A percentile compares a stretch with the other conserved stretches of the same genome.
phyloP scores from a whole-genome alignment of 345 rosid genomes.

The Carallia brachiata region DNA sequence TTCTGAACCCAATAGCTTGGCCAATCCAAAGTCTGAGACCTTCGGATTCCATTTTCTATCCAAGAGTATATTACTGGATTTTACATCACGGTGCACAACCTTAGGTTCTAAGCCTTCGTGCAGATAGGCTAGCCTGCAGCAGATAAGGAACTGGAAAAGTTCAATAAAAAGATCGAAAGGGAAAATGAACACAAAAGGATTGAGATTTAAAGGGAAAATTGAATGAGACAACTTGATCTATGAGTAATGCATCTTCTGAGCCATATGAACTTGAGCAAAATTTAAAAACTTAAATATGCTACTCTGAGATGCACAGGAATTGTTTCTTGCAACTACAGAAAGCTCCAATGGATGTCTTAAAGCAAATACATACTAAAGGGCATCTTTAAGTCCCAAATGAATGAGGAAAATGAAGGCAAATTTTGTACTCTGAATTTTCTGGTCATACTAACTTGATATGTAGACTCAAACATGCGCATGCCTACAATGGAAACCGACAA shows the following conservation, averaged over 20 bases:
- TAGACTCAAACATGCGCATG: not conserved
- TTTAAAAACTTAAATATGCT: too few relatives aligned
- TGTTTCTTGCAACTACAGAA: too few relatives aligned
- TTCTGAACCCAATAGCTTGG: conserved; percentile 84
- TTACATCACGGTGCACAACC: conserved; percentile 93
- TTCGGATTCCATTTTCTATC: conserved; percentile 81
- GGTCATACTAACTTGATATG: not conserved
- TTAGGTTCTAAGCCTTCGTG: conserved; percentile 97
- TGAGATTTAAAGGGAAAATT: not conserved
- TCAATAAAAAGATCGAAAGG: not conserved
- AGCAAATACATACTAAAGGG: too few relatives aligned
- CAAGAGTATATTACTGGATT: conserved; percentile 86
- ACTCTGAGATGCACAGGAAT: too few relatives aligned
- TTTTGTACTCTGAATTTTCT: too few relatives aligned
- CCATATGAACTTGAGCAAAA: not conserved
- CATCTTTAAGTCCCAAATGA: too few relatives aligned
- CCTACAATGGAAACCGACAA: not conserved
- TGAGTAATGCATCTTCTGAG: not conserved
- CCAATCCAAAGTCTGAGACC: conserved; percentile 91
- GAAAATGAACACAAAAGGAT: not conserved
- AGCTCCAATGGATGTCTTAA: too few relatives aligned
- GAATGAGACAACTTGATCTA: not conserved
- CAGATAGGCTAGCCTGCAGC: conserved; percentile 75
- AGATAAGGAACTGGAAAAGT: conserved; percentile 14
- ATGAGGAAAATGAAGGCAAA: too few relatives aligned